A percentile compares a stretch with the other conserved stretches of the same genome.
Conservation (phyloP, 176 grass and related monocot genomes). For the Carex parvula region DNA sequence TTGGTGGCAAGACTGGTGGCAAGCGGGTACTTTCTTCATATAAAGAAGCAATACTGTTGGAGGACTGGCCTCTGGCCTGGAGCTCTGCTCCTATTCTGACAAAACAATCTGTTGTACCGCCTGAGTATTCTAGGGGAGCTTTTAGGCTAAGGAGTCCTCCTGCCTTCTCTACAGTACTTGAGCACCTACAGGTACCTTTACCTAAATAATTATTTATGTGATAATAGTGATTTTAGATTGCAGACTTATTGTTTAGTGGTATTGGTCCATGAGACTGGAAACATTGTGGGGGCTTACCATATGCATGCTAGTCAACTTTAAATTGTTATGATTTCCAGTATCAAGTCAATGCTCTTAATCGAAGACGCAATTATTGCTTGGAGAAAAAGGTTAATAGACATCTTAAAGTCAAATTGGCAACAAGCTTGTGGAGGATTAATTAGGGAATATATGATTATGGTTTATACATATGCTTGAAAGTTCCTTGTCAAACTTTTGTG, state of each 20-base stretch:
- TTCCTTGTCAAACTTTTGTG: background rate
- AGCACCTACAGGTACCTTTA: constrained; percentile 64
- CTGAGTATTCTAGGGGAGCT: constrained; percentile 92
- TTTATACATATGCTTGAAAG: background rate
- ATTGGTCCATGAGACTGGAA: background rate
- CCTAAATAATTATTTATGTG: constrained; percentile 6
- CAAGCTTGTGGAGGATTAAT: background rate
- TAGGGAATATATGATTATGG: background rate
- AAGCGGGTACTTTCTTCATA: constrained; percentile 82
- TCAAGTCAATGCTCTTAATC: background rate
- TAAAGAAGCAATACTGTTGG: constrained; percentile 67
- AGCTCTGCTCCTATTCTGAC: constrained; percentile 79
- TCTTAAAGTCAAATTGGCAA: background rate
- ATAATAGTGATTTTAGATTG: constrained; percentile 1
- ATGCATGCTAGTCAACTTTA: background rate
- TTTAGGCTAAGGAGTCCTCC: constrained; percentile 86
- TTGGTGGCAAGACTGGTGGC: constrained; percentile 95
- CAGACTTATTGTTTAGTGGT: background rate
- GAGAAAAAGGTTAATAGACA: background rate
- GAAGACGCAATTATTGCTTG: background rate
- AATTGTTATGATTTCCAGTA: background rate
- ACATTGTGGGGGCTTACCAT: background rate
- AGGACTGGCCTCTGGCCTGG: constrained; percentile 92
- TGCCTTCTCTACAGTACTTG: constrained; percentile 72
- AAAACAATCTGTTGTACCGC: constrained; percentile 76